Evolutionary conservation across 139 green algal genomes (phyloP).

Genomic region (Closterium sp.): DNA sequence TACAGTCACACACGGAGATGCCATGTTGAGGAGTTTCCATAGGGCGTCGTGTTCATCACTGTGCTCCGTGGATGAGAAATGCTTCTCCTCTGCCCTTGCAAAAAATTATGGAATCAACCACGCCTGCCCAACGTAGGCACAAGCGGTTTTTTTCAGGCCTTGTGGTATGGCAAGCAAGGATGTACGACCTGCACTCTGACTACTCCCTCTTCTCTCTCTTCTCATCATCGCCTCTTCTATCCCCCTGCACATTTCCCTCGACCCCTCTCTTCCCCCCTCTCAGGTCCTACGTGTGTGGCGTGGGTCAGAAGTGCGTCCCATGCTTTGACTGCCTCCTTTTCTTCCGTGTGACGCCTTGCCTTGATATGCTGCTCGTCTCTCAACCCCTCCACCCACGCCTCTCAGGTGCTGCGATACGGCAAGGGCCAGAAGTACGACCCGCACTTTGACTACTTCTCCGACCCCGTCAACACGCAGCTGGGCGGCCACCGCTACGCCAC

Average conservation of each 20-base stretch:
- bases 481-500: constrained; percentile 79
- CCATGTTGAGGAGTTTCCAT: too few species aligned
- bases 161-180: too few species aligned
- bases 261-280: neutral
- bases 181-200: neutral
- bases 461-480: constrained; percentile 66
- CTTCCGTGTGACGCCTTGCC: too few species aligned
- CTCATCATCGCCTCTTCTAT: neutral
- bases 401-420: constrained; percentile 60
- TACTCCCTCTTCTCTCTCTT: neutral
- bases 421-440: constrained; percentile 81
- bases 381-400: too few species aligned
- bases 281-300: neutral
- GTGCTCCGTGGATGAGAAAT: too few species aligned
- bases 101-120: too few species aligned
- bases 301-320: neutral
- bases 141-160: too few species aligned
- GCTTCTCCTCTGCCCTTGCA: too few species aligned
- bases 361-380: too few species aligned
- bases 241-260: neutral
- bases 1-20: too few species aligned
- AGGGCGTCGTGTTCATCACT: too few species aligned
- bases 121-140: too few species aligned
- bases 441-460: constrained; percentile 84
- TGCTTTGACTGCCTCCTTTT: neutral